Evolutionary conservation across 768 basidiomycete species (phyloP), one percentile per base, ranked within the genome.

Genomic region (Kondoa subrosea): DNA sequence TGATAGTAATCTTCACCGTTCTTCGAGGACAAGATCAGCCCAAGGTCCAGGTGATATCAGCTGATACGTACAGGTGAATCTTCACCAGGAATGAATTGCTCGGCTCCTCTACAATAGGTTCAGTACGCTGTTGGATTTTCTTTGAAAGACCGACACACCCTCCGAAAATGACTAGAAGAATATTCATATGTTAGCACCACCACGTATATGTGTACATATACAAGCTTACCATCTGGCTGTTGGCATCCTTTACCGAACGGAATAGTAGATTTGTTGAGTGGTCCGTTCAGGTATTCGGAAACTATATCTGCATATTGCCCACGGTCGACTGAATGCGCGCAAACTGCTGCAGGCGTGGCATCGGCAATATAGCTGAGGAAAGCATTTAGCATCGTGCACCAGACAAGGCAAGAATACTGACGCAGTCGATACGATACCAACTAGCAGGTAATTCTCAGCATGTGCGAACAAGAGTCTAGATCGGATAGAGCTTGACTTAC

Each of bases 341-440:
- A 21, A 34, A 76, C 70, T 1, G 77, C 76, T 12, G 77, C 78
- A 8, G 77, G 78, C 12, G 78, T 78, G 1, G 78, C 78, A 65
- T 78, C 78, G 29, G 77, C 77, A 27, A 76, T 71, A 73, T 59
- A 4, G 14, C 14, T 12, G 21, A 50, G 21, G 21, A 50, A 8
- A 50, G 40, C 8, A 21, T 30, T 60, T 25, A 60, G 12, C 14
- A 60, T 14, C 12, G 25, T 4, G n/a, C 58, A 60, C 12, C 25
- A 25, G 25, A n/a, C 58, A 60, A 21, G 40, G 21, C 40, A 8
- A 50, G 40, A 21, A 15, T 25, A 14, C 21, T 14, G 74, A 78
- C 1, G 78, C 78, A 57, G 77, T 78, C 56, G 76, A 74, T 50
- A 79, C 78, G 69, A 78, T 76, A 4, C 78, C 77, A 67, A 79